phyloP scores from a whole-genome alignment of 768 basidiomycete species.

The Termitomyces bulborhizus region DNA sequence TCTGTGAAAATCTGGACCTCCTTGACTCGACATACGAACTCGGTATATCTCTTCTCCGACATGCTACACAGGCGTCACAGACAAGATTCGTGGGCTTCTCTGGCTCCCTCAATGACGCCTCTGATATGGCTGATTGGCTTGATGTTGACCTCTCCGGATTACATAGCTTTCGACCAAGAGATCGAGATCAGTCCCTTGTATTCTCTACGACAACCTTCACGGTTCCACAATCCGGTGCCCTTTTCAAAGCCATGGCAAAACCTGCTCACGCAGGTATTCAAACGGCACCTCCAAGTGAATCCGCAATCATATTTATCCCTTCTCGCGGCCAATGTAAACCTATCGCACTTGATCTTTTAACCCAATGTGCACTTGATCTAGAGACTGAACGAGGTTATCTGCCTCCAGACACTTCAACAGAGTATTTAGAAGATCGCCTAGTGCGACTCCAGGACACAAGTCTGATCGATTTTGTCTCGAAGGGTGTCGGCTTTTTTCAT shows the following conservation, averaged over 20 bases:
- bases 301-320: slow-evolving; percentile 82
- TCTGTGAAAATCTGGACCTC: slow-evolving; percentile 84
- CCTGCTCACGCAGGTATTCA: slow-evolving; percentile 78
- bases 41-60: slow-evolving; percentile 64
- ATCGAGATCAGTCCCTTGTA: slow-evolving; percentile 75
- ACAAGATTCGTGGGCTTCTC: slow-evolving; percentile 77
- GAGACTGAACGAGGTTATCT: slow-evolving; percentile 67
- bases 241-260: slow-evolving; percentile 90
- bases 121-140: slow-evolving; percentile 82
- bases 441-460: slow-evolving; percentile 52
- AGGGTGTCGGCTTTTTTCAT: slow-evolving; percentile 87
- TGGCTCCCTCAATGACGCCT: slow-evolving; percentile 72
- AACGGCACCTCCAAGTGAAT: slow-evolving; percentile 33
- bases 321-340: slow-evolving; percentile 70
- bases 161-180: slow-evolving; percentile 74
- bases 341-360: slow-evolving; percentile 81
- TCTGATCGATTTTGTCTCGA: slow-evolving; percentile 67
- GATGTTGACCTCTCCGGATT: slow-evolving; percentile 55
- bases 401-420: slow-evolving; percentile 38
- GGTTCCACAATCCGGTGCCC: slow-evolving; percentile 77
- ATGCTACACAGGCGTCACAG: slow-evolving; percentile 51
- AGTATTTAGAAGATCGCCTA: slow-evolving; percentile 55
- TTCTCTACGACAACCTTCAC: slow-evolving; percentile 73
- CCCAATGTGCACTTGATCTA: slow-evolving; percentile 74
- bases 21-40: slow-evolving; percentile 81